Percentiles rank a stretch among this genome's conserved stretches.
Conservation (phyloP, 495 filamentous ascomycete genomes). For the Podospora pseudopauciseta region DNA sequence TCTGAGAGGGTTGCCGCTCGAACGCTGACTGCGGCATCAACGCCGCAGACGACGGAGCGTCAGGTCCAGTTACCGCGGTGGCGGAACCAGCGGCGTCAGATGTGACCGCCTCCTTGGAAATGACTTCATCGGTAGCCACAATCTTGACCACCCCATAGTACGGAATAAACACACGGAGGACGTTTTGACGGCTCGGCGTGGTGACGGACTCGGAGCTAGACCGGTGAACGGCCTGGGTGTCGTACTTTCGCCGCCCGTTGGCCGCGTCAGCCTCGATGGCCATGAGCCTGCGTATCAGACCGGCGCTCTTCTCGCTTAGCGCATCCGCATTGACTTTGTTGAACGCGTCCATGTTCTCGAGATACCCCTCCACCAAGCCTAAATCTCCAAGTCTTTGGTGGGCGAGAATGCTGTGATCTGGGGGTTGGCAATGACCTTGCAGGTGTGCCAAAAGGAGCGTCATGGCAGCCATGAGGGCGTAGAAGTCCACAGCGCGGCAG, state of each 20-base stretch:
- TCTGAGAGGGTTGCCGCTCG: background rate
- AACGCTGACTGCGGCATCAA: background rate
- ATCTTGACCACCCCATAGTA: slow-evolving; percentile 26
- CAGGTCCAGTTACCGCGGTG: background rate
- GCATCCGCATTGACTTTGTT: background rate
- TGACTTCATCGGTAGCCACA: background rate
- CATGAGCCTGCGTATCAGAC: slow-evolving; percentile 24
- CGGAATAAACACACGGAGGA: slow-evolving; percentile 23
- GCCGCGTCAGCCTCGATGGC: slow-evolving; percentile 25
- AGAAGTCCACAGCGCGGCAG: slow-evolving; percentile 41
- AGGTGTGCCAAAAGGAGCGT: slow-evolving; percentile 37
- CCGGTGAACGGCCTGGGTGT: background rate
- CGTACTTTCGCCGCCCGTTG: background rate
- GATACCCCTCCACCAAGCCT: slow-evolving; percentile 41
- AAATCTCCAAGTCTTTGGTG: slow-evolving; percentile 44
- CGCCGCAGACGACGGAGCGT: background rate
- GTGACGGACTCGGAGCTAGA: background rate
- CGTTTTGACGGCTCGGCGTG: slow-evolving; percentile 1
- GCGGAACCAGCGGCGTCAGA: background rate
- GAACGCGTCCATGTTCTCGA: slow-evolving; percentile 35
- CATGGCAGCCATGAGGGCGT: slow-evolving; percentile 36
- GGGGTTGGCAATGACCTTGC: slow-evolving; percentile 27
- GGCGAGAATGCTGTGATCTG: slow-evolving; percentile 29
- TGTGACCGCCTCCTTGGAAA: background rate
- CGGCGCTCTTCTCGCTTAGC: slow-evolving; percentile 10